Evolutionary conservation across 1,284 basidiomycete species (phyloP).

Genomic region (Leccinum fallax): DNA sequence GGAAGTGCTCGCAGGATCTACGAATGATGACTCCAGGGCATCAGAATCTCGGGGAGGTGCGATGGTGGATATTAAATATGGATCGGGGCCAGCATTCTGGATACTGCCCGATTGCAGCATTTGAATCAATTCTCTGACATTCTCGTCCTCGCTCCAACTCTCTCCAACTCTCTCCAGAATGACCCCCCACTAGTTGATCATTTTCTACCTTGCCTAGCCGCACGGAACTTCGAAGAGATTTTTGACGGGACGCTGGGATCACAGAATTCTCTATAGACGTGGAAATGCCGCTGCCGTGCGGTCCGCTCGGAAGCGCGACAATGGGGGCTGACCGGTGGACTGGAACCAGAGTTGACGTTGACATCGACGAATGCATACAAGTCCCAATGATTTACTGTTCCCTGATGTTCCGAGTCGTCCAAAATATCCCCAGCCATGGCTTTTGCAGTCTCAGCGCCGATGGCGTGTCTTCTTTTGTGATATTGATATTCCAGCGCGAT

Average conservation of each 20-base stretch:
- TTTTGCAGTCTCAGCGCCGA: constrained; percentile 54
- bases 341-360: constrained; percentile 12
- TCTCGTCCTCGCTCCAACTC: constrained; percentile 59
- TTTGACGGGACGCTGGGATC: constrained; percentile 53
- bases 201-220: constrained; percentile 64
- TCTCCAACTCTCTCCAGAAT: constrained; percentile 42
- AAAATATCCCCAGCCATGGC: constrained; percentile 53
- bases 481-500: constrained; percentile 41
- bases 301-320: constrained; percentile 61
- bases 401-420: constrained; percentile 44
- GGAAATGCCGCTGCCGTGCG: constrained; percentile 22
- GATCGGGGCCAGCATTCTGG: constrained; percentile 55
- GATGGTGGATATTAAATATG: constrained; percentile 4
- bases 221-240: constrained; percentile 56
- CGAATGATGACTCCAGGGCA: neutral
- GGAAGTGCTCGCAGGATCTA: neutral
- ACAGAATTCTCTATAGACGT: constrained; percentile 49
- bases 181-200: constrained; percentile 55
- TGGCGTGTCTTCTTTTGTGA: constrained; percentile 56
- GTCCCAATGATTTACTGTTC: constrained; percentile 41
- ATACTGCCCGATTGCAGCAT: constrained; percentile 58
- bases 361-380: neutral
- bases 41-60: neutral
- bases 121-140: constrained; percentile 55
- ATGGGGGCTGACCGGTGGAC: constrained; percentile 43